phyloP scores from a whole-genome alignment of 257 asterid species.

The Nicotiana paniculata region DNA sequence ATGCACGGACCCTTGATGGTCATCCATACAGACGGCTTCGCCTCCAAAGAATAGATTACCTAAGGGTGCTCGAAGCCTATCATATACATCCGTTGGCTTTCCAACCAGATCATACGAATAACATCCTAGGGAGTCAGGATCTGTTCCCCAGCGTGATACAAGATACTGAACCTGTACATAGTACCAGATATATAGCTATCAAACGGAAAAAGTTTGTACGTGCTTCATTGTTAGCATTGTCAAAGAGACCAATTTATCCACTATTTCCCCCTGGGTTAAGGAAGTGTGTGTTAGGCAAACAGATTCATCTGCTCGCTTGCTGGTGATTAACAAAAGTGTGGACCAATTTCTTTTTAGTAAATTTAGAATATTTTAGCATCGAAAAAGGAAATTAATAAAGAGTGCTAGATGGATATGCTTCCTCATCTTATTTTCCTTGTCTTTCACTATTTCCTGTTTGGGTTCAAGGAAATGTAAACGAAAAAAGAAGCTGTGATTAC shows the following conservation, averaged over 20 bases:
- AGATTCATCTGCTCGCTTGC: not conserved
- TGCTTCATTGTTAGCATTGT: not conserved
- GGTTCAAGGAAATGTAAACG: not conserved
- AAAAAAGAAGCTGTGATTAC: not conserved
- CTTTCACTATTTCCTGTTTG: not conserved
- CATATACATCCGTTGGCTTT: constrained; percentile 72
- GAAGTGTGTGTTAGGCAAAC: not conserved
- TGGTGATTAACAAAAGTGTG: not conserved
- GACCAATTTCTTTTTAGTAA: not conserved
- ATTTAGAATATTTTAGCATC: not conserved
- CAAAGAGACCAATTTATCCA: not conserved
- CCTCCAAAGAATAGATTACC: constrained; percentile 94
- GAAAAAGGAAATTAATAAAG: not conserved
- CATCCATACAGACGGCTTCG: constrained; percentile 79
- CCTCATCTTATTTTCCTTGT: not conserved
- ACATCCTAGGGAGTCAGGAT: constrained; percentile 78
- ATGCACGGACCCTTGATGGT: constrained; percentile 91
- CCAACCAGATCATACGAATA: constrained; percentile 92
- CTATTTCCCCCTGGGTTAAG: not conserved
- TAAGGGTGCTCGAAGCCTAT: constrained; percentile 71
- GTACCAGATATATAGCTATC: not conserved
- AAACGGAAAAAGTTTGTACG: not conserved
- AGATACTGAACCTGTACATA: constrained; percentile 61
- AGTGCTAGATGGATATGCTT: not conserved
- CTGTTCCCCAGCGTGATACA: constrained; percentile 86